Evolutionary conservation across 805 yeast genomes (phyloP).

Genomic region (Saturnispora gosingensis): DNA sequence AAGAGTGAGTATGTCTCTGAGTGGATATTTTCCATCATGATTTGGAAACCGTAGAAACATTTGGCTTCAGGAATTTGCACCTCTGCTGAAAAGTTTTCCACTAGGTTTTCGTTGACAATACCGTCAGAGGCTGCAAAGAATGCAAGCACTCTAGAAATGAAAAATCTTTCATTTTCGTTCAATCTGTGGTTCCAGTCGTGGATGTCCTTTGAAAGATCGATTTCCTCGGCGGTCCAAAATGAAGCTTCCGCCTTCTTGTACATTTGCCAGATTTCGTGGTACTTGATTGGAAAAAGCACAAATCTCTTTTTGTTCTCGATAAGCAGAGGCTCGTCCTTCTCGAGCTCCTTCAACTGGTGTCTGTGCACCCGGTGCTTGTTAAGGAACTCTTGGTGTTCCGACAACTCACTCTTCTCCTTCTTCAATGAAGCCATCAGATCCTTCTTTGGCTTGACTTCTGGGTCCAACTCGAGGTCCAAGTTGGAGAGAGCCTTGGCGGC

Average conservation of each 20-base stretch:
- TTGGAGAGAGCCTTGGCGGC: conserved; percentile 48
- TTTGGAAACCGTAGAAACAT: conserved; percentile 98
- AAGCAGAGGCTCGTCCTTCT: conserved; percentile 84
- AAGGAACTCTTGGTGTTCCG: conserved; percentile 48
- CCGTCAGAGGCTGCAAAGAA: conserved; percentile 99
- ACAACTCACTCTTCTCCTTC: conserved; percentile 15
- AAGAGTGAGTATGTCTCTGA: conserved; percentile 93
- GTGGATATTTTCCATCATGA: conserved; percentile 99
- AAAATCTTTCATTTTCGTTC: conserved; percentile 87
- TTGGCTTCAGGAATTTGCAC: conserved; percentile 97
- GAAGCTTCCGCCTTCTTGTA: conserved; percentile 99
- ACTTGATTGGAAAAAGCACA: conserved; percentile 91
- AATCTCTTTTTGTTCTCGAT: conserved; percentile 79
- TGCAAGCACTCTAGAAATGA: conserved; percentile 87
- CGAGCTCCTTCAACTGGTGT: conserved; percentile 61
- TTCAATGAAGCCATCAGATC: conserved; percentile 23
- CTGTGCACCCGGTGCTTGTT: conserved; percentile 59
- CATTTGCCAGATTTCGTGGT: conserved; percentile 98
- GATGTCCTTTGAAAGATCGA: conserved; percentile 85
- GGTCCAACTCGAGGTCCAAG: conserved; percentile 35
- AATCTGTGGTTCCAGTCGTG: conserved; percentile 88
- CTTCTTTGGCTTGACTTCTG: conserved; percentile 25
- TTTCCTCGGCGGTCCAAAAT: conserved; percentile 99
- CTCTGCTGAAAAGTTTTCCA: conserved; percentile 95
- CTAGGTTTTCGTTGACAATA: conserved; percentile 94